Conservation (phyloP, 2,329 filamentous ascomycete species). For the Colletotrichum scovillei region DNA sequence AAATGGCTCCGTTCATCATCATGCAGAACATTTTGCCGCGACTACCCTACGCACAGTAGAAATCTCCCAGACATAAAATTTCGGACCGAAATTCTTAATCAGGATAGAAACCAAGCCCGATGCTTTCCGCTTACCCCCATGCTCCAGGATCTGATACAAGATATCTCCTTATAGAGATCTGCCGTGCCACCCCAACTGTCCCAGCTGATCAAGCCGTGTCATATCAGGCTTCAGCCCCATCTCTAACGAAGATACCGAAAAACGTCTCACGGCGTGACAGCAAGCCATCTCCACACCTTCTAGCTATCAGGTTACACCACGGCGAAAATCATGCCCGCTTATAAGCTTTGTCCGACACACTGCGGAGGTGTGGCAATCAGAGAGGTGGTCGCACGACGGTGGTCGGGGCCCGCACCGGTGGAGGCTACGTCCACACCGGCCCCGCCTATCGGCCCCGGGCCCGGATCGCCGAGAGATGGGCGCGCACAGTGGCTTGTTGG, state of each 20-base stretch:
- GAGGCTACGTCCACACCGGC: constrained; percentile 2
- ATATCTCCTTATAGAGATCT: not conserved
- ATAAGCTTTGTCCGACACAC: not conserved
- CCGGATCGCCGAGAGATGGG: constrained; percentile 22
- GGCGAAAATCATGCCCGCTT: not conserved
- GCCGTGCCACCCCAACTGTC: not conserved
- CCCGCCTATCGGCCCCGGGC: constrained; percentile 23
- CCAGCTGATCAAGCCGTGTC: not conserved
- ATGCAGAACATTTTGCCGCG: no score
- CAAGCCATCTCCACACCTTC: not conserved
- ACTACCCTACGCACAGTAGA: no score
- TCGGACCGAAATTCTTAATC: not conserved
- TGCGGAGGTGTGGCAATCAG: no score
- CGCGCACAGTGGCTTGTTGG: not conserved
- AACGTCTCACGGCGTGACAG: not conserved
- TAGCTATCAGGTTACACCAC: not conserved
- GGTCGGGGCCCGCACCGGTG: constrained; percentile 14
- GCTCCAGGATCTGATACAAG: not conserved
- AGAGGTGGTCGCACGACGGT: constrained; percentile 6
- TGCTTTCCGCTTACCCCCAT: not conserved
- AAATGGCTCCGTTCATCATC: no score
- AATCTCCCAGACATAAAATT: no score
- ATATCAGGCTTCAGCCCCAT: not conserved
- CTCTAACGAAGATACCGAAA: not conserved
- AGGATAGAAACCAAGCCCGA: not conserved